A percentile compares a stretch with the other conserved stretches of the same genome.
Conservation (phyloP, 2,329 filamentous ascomycete genomes). For the Fusarium tricinctum region DNA sequence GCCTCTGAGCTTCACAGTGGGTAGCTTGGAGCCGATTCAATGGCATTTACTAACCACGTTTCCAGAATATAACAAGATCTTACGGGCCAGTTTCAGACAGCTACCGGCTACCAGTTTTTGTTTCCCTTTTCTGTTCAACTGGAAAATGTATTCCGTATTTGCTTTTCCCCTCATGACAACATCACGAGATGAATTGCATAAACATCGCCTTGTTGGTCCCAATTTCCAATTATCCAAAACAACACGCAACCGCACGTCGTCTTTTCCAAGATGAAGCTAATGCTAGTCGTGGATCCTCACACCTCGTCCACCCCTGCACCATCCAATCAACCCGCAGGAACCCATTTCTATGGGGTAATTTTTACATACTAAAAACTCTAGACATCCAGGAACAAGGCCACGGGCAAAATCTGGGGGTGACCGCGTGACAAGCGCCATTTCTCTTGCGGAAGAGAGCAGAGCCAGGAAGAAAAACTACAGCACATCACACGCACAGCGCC, state of each 20-base stretch:
- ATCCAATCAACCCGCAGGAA: slow-evolving; percentile 17
- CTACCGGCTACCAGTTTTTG: too few species aligned
- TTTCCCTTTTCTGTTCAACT: background rate
- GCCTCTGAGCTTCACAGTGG: background rate
- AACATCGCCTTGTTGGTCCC: slow-evolving; percentile 9
- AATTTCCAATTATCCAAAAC: slow-evolving; percentile 11
- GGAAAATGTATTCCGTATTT: slow-evolving; percentile 15
- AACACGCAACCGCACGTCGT: slow-evolving; percentile 23
- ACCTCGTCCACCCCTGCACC: slow-evolving; percentile 13
- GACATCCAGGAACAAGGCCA: slow-evolving; percentile 46
- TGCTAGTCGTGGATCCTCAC: slow-evolving; percentile 24
- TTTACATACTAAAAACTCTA: slow-evolving; percentile 51
- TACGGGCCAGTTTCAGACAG: too few species aligned
- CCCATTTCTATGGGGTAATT: slow-evolving; percentile 50
- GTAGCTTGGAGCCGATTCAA: background rate
- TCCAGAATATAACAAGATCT: too few species aligned
- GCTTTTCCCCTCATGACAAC: slow-evolving; percentile 26
- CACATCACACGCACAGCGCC: slow-evolving; percentile 43
- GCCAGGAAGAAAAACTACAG: too few species aligned
- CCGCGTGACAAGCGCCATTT: slow-evolving; percentile 48
- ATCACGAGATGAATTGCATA: slow-evolving; percentile 37
- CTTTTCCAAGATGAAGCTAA: slow-evolving; percentile 29
- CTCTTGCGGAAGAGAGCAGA: slow-evolving; percentile 11
- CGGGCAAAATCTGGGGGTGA: slow-evolving; percentile 33
- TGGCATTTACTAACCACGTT: background rate